Percentiles rank a stretch among this genome's conserved stretches.
These are phyloP conservation scores for Lentinula lateritia DNA, from an alignment of 768 basidiomycete species.

Conservation along the genomic window DNA sequence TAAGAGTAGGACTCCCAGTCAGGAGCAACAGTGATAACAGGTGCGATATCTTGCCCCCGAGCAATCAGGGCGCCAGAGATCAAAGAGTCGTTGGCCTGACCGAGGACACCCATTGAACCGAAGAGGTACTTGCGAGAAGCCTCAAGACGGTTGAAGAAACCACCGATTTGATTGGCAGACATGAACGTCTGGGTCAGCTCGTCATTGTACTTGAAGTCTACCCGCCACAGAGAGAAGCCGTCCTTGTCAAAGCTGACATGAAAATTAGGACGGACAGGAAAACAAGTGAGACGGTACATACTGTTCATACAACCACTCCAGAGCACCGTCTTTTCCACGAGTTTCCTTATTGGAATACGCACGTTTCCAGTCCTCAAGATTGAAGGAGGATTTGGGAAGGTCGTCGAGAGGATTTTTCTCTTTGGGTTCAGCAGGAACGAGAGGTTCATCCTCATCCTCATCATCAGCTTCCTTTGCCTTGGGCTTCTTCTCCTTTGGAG, in stretches of 20 bases:
- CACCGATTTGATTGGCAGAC: conserved; percentile 90
- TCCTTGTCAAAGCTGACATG: conserved; percentile 70
- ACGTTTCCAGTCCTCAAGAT: conserved; percentile 96
- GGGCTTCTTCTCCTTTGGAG: conserved; percentile 44
- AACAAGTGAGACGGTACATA: conserved; percentile 29
- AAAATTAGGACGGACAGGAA: background rate
- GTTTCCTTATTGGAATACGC: conserved; percentile 99
- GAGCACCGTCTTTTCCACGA: conserved; percentile 67
- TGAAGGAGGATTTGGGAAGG: conserved; percentile 82
- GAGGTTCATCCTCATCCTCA: conserved; percentile 73
- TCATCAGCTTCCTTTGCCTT: conserved; percentile 51
- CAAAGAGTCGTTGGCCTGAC: conserved; percentile 67
- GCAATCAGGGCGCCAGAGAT: conserved; percentile 80
- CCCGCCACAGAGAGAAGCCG: conserved; percentile 87
- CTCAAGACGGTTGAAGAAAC: conserved; percentile 98
- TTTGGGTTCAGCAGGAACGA: conserved; percentile 80
- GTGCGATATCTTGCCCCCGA: conserved; percentile 70
- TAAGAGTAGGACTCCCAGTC: conserved; percentile 90
- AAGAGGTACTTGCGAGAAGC: conserved; percentile 96
- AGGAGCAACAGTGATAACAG: conserved; percentile 76
- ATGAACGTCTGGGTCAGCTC: conserved; percentile 92
- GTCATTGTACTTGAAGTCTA: conserved; percentile 95
- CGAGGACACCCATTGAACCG: conserved; percentile 89
- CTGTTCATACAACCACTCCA: conserved; percentile 98
- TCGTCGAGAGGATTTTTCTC: conserved; percentile 91